Percentiles rank a stretch among this genome's conserved stretches.
These are phyloP conservation scores for Breynia disticha DNA, from an alignment of 441 rosid genomes.

Conservation along the genomic window DNA sequence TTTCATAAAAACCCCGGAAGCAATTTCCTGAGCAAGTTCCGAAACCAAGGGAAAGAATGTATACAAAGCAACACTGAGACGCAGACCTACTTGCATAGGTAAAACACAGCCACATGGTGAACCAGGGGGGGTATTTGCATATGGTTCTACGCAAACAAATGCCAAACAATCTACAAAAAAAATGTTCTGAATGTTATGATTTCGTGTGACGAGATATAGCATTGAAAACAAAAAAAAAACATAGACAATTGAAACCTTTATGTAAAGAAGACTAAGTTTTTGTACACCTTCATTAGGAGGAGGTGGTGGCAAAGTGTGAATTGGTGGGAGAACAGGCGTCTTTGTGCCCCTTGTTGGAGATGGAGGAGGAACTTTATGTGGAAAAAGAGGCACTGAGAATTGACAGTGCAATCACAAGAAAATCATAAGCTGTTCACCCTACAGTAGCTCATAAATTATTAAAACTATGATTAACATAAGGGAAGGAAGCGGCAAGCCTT, in stretches of 20 bases:
- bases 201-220: background rate
- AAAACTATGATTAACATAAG: background rate
- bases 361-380: constrained; percentile 35
- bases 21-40: constrained; percentile 92
- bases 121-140: constrained; percentile 76
- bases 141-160: constrained; percentile 84
- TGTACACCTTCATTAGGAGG: constrained; percentile 82
- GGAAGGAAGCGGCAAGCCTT: background rate
- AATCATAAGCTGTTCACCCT: constrained; percentile 18
- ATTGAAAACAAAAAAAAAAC: constrained; percentile 8
- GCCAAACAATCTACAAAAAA: constrained; percentile 68
- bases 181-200: constrained; percentile 10
- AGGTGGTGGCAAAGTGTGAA: constrained; percentile 77
- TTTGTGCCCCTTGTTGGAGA: constrained; percentile 45
- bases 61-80: constrained; percentile 69
- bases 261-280: background rate
- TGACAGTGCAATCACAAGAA: constrained; percentile 27
- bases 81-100: constrained; percentile 91
- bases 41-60: constrained; percentile 77
- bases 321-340: constrained; percentile 43
- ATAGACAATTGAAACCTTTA: constrained; percentile 2
- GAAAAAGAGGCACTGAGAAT: constrained; percentile 28
- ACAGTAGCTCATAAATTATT: background rate
- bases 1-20: constrained; percentile 78
- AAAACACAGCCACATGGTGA: constrained; percentile 95